Conservation (phyloP, 2,329 filamentous ascomycete genomes). For the Metarhizium sp. region DNA sequence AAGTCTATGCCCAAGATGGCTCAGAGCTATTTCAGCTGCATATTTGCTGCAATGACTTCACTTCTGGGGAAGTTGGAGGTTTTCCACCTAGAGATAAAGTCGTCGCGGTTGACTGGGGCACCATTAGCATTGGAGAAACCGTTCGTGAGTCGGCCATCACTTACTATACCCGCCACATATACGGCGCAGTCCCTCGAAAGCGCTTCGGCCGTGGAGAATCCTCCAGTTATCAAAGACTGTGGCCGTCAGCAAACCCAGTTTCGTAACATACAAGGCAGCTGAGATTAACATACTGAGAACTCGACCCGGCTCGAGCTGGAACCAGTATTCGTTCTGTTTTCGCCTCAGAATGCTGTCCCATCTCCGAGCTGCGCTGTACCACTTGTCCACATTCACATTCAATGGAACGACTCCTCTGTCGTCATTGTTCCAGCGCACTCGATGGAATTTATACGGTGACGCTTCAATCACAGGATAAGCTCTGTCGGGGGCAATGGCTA, state of each 20-base stretch:
- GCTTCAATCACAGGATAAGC: slow-evolving; percentile 65
- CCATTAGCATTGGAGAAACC: background rate
- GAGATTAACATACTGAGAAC: slow-evolving; percentile 53
- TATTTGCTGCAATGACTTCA: slow-evolving; percentile 29
- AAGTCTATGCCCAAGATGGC: background rate
- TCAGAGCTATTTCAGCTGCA: slow-evolving; percentile 15
- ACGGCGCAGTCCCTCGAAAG: slow-evolving; percentile 74
- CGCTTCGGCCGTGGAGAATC: slow-evolving; percentile 75
- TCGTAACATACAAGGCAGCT: background rate
- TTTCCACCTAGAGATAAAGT: slow-evolving; percentile 68
- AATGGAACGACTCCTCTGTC: slow-evolving; percentile 67
- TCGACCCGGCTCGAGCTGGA: slow-evolving; percentile 69
- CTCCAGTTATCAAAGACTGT: slow-evolving; percentile 94
- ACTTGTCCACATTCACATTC: slow-evolving; percentile 40
- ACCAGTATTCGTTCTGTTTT: slow-evolving; percentile 62
- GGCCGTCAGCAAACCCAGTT: background rate
- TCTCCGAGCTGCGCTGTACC: slow-evolving; percentile 73
- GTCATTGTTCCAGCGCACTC: slow-evolving; percentile 88
- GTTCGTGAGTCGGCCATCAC: slow-evolving; percentile 16
- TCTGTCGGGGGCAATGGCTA: slow-evolving; percentile 64
- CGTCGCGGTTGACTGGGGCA: slow-evolving; percentile 61
- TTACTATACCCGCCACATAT: slow-evolving; percentile 88
- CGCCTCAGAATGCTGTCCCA: slow-evolving; percentile 64
- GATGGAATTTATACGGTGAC: slow-evolving; percentile 33
- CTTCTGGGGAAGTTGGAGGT: slow-evolving; percentile 55